Conservation (phyloP, 2,329 filamentous ascomycete species). For the Calonectria hongkongensis region DNA sequence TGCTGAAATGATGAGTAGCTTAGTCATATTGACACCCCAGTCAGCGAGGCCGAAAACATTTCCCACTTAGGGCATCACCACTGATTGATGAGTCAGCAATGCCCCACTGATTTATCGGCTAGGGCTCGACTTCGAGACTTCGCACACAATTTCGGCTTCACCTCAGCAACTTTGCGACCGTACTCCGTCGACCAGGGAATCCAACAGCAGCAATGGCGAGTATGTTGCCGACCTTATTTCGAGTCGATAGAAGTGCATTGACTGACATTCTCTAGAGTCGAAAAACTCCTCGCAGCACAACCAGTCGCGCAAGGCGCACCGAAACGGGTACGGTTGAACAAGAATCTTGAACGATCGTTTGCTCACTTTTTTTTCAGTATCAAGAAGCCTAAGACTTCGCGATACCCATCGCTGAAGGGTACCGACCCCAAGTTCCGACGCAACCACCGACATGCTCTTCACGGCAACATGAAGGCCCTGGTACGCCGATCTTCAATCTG, state of each 20-base stretch:
- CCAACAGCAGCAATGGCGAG: slow-evolving; percentile 64
- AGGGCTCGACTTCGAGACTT: slow-evolving; percentile 53
- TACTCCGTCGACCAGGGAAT: slow-evolving; percentile 54
- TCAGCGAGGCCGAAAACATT: no score
- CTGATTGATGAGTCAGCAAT: slow-evolving; percentile 47
- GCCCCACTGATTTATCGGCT: slow-evolving; percentile 48
- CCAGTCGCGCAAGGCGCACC: slow-evolving; percentile 98
- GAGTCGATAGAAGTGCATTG: slow-evolving; percentile 12
- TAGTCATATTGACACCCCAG: no score
- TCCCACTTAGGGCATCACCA: slow-evolving; percentile 26
- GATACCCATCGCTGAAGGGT: slow-evolving; percentile 99
- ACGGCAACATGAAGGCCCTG: slow-evolving; percentile 98
- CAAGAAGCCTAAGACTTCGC: slow-evolving; percentile 99
- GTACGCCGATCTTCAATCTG: slow-evolving; percentile 72
- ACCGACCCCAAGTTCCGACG: slow-evolving; percentile 99
- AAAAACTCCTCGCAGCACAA: slow-evolving; percentile 99
- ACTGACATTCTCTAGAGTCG: slow-evolving; percentile 80
- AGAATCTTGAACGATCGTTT: slow-evolving; percentile 8
- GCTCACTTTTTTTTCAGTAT: slow-evolving; percentile 78
- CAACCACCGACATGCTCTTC: slow-evolving; percentile 99
- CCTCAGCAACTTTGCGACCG: slow-evolving; percentile 54
- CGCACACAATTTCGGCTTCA: slow-evolving; percentile 58
- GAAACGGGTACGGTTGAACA: slow-evolving; percentile 87
- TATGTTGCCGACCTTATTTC: slow-evolving; percentile 53
- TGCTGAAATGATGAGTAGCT: no score